phyloP scores from a whole-genome alignment of 192 early-diverging fungal genomes.

The Entomortierella chlamydospora region DNA sequence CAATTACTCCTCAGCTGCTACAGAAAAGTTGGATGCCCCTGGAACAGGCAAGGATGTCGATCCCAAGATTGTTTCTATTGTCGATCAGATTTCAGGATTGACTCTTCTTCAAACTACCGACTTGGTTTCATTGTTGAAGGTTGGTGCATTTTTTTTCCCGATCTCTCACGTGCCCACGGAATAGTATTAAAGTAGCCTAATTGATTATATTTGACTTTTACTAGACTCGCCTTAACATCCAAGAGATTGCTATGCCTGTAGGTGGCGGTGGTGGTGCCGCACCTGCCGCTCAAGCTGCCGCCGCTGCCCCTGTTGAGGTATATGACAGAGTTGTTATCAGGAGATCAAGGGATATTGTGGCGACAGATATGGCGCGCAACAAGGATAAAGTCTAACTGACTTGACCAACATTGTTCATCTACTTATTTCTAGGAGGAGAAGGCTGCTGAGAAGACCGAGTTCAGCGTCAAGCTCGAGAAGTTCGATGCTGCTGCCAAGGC shows the following conservation, averaged over 20 bases:
- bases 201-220: neutral
- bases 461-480: slow-evolving; percentile 96
- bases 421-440: slow-evolving; percentile 89
- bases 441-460: slow-evolving; percentile 91
- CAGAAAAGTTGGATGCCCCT: slow-evolving; percentile 72
- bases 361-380: too few species aligned
- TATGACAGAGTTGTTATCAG: too few species aligned
- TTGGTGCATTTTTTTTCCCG: slow-evolving; percentile 31
- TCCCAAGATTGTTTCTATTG: slow-evolving; percentile 87
- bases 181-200: neutral
- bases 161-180: neutral
- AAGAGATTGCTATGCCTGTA: slow-evolving; percentile 89
- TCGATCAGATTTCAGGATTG: slow-evolving; percentile 89
- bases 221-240: slow-evolving; percentile 90
- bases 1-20: slow-evolving; percentile 37
- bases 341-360: too few species aligned
- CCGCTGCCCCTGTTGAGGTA: slow-evolving; percentile 67
- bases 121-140: slow-evolving; percentile 91
- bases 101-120: slow-evolving; percentile 94
- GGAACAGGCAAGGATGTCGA: slow-evolving; percentile 64
- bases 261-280: slow-evolving; percentile 72
- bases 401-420: too few species aligned
- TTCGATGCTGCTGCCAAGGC: slow-evolving; percentile 94
- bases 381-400: neutral
- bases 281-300: slow-evolving; percentile 69